A percentile compares a stretch with the other conserved stretches of the same genome.
These are phyloP conservation scores for Trifolium subterraneum DNA, from an alignment of 306 rosid genomes.

Conservation along the genomic window DNA sequence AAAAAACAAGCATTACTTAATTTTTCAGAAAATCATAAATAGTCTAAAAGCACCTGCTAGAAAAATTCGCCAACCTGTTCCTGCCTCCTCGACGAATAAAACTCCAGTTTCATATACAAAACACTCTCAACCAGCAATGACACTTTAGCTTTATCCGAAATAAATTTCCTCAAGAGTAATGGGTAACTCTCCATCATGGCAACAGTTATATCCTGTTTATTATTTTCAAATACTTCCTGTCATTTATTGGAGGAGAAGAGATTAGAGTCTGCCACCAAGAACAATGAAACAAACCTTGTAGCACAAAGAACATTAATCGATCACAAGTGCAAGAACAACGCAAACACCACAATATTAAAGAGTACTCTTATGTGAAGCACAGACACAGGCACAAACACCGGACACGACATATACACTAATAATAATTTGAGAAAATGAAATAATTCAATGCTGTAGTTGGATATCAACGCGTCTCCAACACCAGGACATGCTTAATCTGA, in stretches of 20 bases:
- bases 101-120: conserved; percentile 82
- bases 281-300: conserved; percentile 16
- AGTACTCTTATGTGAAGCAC: background rate
- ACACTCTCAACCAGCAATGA: conserved; percentile 77
- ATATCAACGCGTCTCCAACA: too few species aligned
- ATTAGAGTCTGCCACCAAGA: conserved; percentile 37
- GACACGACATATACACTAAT: too few species aligned
- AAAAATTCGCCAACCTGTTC: conserved; percentile 68
- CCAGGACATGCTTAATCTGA: too few species aligned
- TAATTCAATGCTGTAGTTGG: too few species aligned
- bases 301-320: conserved; percentile 32
- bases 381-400: too few species aligned
- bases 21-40: conserved; percentile 31
- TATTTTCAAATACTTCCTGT: conserved; percentile 84
- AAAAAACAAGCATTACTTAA: conserved; percentile 43
- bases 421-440: too few species aligned
- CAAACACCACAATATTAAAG: conserved; percentile 25
- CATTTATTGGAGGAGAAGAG: conserved; percentile 39
- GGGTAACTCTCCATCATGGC: conserved; percentile 90
- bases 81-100: conserved; percentile 86
- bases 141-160: conserved; percentile 87
- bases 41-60: conserved; percentile 37
- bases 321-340: conserved; percentile 13
- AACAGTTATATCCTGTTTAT: conserved; percentile 80
- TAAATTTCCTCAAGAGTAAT: conserved; percentile 79